phyloP scores from a whole-genome alignment of 169 alveolate genomes.

The Neospora caninum region DNA sequence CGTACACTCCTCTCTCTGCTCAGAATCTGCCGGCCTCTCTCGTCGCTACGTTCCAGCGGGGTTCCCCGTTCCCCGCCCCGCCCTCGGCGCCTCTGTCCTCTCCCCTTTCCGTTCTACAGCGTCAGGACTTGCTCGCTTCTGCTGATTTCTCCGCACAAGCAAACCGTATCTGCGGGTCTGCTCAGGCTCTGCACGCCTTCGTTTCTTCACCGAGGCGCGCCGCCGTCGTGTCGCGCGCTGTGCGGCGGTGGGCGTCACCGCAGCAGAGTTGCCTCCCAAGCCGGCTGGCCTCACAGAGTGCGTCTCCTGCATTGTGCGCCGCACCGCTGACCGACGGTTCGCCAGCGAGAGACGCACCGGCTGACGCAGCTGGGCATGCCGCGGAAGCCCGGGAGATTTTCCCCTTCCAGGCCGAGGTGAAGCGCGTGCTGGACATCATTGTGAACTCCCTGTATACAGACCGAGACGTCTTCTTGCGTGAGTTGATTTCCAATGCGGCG shows the following conservation, averaged over 20 bases:
- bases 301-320: too few relatives aligned
- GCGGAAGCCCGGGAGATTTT: slow-evolving; percentile 13
- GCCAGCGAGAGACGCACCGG: neutral
- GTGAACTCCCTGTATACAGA: slow-evolving; percentile 97
- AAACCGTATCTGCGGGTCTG: neutral
- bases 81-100: too few relatives aligned
- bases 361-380: too few relatives aligned
- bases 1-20: neutral
- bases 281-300: too few relatives aligned
- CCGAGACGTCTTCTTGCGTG: slow-evolving; percentile 98
- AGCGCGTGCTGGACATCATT: slow-evolving; percentile 97
- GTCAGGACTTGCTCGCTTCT: too few relatives aligned
- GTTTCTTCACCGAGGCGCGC: neutral
- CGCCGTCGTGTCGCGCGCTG: neutral
- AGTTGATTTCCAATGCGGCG: slow-evolving; percentile 98
- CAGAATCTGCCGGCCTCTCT: neutral
- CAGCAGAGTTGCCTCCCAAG: too few relatives aligned
- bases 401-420: slow-evolving; percentile 96
- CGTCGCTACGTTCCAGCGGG: too few relatives aligned
- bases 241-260: neutral
- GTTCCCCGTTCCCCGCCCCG: too few relatives aligned
- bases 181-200: neutral
- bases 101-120: too few relatives aligned
- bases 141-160: too few relatives aligned
- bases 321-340: neutral